Evolutionary conservation across 208 protist species (phyloP), one percentile per base, ranked within the genome.

Genomic region (Leishmania lainsoni): DNA sequence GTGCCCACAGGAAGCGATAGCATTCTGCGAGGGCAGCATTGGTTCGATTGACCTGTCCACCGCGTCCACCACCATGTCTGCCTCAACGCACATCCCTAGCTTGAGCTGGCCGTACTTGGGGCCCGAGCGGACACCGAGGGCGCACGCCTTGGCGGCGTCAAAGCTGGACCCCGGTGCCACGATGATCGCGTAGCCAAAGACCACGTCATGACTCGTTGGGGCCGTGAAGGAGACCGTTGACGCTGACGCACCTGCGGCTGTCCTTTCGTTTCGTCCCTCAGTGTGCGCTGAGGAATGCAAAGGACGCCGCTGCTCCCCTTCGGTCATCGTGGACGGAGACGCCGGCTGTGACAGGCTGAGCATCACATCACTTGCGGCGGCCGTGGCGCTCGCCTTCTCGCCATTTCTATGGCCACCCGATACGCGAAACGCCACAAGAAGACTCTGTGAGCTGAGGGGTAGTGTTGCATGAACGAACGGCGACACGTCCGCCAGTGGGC

Each of bases 81-180:
- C 83, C 70, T 81, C 76, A 17, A 97, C 91, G 0, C 89, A 39
- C 9, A 82, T 78, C 39, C 91, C 91, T 20, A 87, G 84, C 81
- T 97, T 96, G 5, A 98, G 86, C 32, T 87, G 83, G 1, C 85
- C 89, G 75, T 91, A 96, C 82, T 94, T 88, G 10, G 92, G 92
- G 2, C 94, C 94, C 0, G 89, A 86, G 39, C 78, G 84, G 20
- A 96, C 90, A 22, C 93, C 93, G 26, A 94, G 74, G 58, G 83
- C 83, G 56, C 90, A 87, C 9, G 94, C 94, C 61, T 77, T 78
- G 26, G 79, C 76, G 2, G 78, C 83, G 77, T 95, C 92, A 80
- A 96, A 96, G 72, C 66, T 76, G 0, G 87, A 52, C 10, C 71
- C 54, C 0, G 91, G 92, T 8, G 92, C 83, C 45, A 91, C 80